These are phyloP conservation scores for Jaapia argillacea DNA, from an alignment of 768 basidiomycete species.

Conservation along the genomic window DNA sequence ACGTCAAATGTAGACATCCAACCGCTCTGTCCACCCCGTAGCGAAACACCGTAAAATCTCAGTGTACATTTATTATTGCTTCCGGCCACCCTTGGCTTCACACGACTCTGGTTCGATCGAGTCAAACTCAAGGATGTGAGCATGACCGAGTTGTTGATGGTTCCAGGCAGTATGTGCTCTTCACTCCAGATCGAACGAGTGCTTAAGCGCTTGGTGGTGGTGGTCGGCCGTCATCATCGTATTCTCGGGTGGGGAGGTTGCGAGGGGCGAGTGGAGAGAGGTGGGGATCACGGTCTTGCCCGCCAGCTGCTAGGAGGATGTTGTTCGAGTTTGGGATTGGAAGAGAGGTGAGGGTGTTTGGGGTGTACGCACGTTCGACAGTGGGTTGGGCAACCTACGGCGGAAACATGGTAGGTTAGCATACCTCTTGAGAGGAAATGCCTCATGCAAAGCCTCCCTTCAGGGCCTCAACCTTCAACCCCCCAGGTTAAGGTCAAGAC, in stretches of 20 bases:
- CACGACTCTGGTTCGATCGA: slow-evolving; percentile 48
- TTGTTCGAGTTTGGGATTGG: too few species aligned
- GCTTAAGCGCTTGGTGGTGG: too few species aligned
- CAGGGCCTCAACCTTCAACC: too few species aligned
- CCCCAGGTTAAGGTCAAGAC: too few species aligned
- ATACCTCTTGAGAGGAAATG: too few species aligned
- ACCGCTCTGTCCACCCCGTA: slow-evolving; percentile 27
- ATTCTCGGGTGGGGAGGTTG: slow-evolving; percentile 2
- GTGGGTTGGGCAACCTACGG: too few species aligned
- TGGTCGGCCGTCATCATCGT: too few species aligned
- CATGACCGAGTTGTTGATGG: slow-evolving; percentile 76
- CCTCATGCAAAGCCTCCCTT: too few species aligned
- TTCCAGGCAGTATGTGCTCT: slow-evolving; percentile 43
- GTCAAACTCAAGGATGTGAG: slow-evolving; percentile 56
- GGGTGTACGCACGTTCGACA: too few species aligned
- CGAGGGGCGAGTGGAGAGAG: slow-evolving; percentile 36
- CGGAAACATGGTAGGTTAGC: too few species aligned
- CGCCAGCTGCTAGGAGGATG: slow-evolving; percentile 74
- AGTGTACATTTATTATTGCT: slow-evolving; percentile 83
- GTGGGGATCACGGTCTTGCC: slow-evolving; percentile 64
- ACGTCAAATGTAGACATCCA: slow-evolving; percentile 51
- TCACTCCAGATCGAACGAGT: slow-evolving; percentile 37
- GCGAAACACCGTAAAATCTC: slow-evolving; percentile 77
- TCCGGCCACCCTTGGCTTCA: slow-evolving; percentile 69
- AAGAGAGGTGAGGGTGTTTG: too few species aligned